Evolutionary conservation across 306 rosid genomes (phyloP).

Genomic region (Citrullus colocynthis): DNA sequence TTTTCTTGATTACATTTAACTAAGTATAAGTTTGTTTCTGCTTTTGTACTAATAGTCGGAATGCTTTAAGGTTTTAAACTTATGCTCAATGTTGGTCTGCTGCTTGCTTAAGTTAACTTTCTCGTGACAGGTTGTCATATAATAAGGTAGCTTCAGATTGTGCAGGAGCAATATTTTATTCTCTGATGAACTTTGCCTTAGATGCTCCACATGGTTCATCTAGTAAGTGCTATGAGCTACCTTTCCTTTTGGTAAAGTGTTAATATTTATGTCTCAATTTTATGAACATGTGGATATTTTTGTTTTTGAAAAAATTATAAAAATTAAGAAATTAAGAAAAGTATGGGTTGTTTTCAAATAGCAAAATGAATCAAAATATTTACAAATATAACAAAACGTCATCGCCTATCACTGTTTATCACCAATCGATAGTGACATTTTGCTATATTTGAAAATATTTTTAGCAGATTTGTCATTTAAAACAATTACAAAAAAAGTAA

Average conservation of each 20-base stretch:
- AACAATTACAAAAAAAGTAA: not conserved
- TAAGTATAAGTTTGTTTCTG: not conserved
- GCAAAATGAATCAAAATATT: too few species aligned
- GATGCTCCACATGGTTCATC: slow-evolving; percentile 51
- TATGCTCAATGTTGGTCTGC: not conserved
- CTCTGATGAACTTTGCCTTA: slow-evolving; percentile 63
- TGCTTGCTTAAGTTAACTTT: slow-evolving; percentile 1
- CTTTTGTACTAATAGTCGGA: not conserved
- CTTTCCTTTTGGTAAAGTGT: not conserved
- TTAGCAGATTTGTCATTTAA: too few species aligned
- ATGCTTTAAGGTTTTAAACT: not conserved
- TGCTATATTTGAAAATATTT: too few species aligned
- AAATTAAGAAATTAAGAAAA: not conserved
- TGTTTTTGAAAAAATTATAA: not conserved
- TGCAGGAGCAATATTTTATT: slow-evolving; percentile 84
- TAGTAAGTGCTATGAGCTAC: slow-evolving; percentile 28
- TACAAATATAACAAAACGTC: too few species aligned
- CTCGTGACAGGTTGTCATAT: slow-evolving; percentile 59
- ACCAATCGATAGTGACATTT: too few species aligned
- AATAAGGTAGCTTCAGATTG: slow-evolving; percentile 72
- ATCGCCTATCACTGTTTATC: too few species aligned
- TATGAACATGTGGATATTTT: not conserved
- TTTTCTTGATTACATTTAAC: not conserved
- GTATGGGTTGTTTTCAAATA: too few species aligned
- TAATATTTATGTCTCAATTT: not conserved